These are phyloP conservation scores for Amauroascus niger DNA, from an alignment of 2,329 filamentous ascomycete species.

Conservation along the genomic window DNA sequence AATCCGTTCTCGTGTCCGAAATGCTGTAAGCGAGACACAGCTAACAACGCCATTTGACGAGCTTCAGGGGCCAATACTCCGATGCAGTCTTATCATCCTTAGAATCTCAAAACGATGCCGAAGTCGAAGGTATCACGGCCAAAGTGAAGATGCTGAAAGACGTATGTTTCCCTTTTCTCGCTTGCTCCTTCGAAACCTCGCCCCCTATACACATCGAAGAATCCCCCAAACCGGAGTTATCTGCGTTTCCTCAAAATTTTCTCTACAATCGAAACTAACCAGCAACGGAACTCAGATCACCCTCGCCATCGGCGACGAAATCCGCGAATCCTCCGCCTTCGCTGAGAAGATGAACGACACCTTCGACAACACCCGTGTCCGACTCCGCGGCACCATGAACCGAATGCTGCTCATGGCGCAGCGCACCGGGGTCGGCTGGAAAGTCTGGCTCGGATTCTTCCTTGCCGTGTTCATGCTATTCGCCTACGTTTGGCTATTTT, in stretches of 20 bases:
- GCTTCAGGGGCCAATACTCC: constrained; percentile 74
- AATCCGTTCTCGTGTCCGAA: neutral
- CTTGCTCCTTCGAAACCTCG: neutral
- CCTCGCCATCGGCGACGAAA: constrained; percentile 86
- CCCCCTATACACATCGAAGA: constrained; percentile 3
- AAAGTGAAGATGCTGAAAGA: constrained; percentile 86
- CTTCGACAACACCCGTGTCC: constrained; percentile 74
- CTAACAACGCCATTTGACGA: too few relatives aligned
- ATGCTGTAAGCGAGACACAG: neutral
- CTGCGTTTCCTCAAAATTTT: too few relatives aligned
- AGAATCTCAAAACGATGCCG: constrained; percentile 87
- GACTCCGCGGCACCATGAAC: constrained; percentile 87
- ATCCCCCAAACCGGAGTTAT: too few relatives aligned
- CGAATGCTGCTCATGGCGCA: constrained; percentile 94
- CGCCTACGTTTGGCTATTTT: constrained; percentile 86
- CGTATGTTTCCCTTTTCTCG: constrained; percentile 45
- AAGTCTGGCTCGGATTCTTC: constrained; percentile 86
- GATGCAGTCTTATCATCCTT: constrained; percentile 85
- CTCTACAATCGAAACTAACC: neutral
- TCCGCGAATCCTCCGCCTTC: constrained; percentile 75
- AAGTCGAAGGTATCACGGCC: constrained; percentile 80
- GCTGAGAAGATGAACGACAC: constrained; percentile 93
- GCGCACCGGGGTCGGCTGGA: constrained; percentile 90
- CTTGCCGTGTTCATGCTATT: constrained; percentile 72
- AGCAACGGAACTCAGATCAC: constrained; percentile 56